Evolutionary conservation across 169 alveolate genomes (phyloP), one percentile per base, ranked within the genome.

Genomic region (Pseudocohnilembus persalinus): DNA sequence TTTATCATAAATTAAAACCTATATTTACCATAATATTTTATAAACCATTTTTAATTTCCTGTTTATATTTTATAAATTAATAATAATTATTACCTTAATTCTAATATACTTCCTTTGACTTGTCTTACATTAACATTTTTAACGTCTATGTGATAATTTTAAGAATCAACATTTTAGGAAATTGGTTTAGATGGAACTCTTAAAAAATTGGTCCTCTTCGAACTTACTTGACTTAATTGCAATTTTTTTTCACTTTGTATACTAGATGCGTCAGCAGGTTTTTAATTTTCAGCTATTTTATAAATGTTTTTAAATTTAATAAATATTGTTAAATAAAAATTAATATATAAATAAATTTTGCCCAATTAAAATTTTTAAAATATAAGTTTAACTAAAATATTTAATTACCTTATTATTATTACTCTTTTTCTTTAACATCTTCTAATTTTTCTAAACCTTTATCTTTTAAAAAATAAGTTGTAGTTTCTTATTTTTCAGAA

Each of bases 141-240:
- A 25, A 86, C 90, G 31, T 86, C 90, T 74, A 86, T 86, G 74
- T 86, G 65, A 64, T 86, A 82, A 63, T 75, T 81, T 49, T 80
- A 73, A 64, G 78, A 74, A 32, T 81, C 90, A 15, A 86, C 31
- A 31, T 74, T 81, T 80, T 86, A 72, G 74, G 87, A 74, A 28
- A 86, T 86, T 1, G 90, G 90, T 31, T 86, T 86, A 73, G 87
- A 80, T 33, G 90, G 90, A 1, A 86, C 87, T 76, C 90, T 73
- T 74, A 86, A 75, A 68, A 81, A 86, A 86, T 86, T 86, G 11
- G 90, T 86, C 64, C 90, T 81, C 75, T 86, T 86, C 27, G 90
- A 86, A 63, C 76, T 34, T 24, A 29, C 76, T 1, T 64, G 35
- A 15, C 76, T 79, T 31, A 79, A 29, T 25, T 79, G 64, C 31